These are phyloP conservation scores for Colletotrichum agaves DNA, from an alignment of 2,329 filamentous ascomycete genomes.

Conservation along the genomic window DNA sequence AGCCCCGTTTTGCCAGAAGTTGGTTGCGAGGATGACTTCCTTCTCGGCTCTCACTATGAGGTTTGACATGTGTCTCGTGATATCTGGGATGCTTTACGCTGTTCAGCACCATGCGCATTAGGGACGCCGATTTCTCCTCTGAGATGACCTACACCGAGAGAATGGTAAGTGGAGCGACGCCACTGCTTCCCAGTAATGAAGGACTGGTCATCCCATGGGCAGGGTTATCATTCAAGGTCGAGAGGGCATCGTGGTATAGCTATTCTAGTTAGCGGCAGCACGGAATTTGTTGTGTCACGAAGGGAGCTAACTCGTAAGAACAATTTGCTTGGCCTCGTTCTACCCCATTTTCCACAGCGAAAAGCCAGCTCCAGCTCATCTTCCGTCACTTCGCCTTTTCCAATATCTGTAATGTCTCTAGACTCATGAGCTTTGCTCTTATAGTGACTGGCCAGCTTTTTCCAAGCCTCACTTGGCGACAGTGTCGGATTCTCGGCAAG, in stretches of 20 bases:
- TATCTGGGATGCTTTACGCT: slow-evolving; percentile 64
- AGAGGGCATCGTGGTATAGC: background rate
- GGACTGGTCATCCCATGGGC: slow-evolving; percentile 63
- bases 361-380: background rate
- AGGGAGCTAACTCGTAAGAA: background rate
- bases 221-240: background rate
- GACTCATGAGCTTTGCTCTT: background rate
- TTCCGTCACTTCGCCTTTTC: background rate
- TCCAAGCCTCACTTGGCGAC: background rate
- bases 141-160: slow-evolving; percentile 63
- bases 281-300: background rate
- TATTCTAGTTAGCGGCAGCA: background rate
- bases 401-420: background rate
- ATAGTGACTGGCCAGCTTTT: background rate
- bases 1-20: slow-evolving; percentile 78
- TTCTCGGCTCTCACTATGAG: slow-evolving; percentile 77
- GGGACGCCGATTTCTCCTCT: background rate
- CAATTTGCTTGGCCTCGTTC: background rate
- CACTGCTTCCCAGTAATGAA: slow-evolving; percentile 63
- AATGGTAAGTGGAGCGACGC: slow-evolving; percentile 74
- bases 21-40: slow-evolving; percentile 80
- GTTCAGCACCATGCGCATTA: background rate
- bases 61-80: slow-evolving; percentile 80
- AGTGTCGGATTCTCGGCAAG: background rate
- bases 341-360: background rate